Evolutionary conservation across 352 stramenopile genomes (phyloP), one percentile per base, ranked within the genome.

Genomic region (Phytophthora pluvialis): DNA sequence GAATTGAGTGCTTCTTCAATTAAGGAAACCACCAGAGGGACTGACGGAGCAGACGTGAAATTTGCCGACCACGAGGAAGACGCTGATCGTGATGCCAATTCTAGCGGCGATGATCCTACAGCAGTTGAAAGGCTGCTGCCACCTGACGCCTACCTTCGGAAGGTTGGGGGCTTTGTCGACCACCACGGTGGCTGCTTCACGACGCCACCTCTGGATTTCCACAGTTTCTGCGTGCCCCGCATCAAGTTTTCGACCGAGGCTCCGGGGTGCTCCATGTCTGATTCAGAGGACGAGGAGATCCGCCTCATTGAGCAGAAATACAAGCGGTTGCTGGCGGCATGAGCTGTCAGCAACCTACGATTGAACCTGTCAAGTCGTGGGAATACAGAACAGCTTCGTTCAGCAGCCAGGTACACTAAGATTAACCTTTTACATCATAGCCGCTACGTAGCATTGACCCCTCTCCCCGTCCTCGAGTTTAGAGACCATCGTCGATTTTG

Each of bases 261-360:
- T 15, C 38, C 64, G 0, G 65, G 64, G 39, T 75, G 59, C 36
- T 56, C 45, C 18, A 33, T 73, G 44, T 88, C 77, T 4, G 85
- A 94, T 60, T 92, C 85, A 18, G 85, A 94, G 40, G 85, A 93
- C 26, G 85, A 92, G 40, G 85, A 94, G 54, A 76, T 92, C 28
- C 72, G 79, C 7, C 76, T 80, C 57, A 94, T 94, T 36, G 83
- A 92, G 62, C 73, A 86, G 29, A 94, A 94, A 49, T 94, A 94
- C 61, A 80, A 77, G 50, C 66, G 61, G 25, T 58, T 86, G 28
- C 70, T 88, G 55, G 59, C 62, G 39, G 59, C 62, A 12, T 82
- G 56, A 78, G 1, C 21, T 21, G 21, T 21, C 21, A 21, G n/a
- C 48, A 33, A 43, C 45, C 33, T 51, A 47, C 43, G 25, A 33